A percentile compares a stretch with the other conserved stretches of the same genome.
These are phyloP conservation scores for Brettanomyces sp. DNA, from an alignment of 805 yeast genomes.

Conservation along the genomic window DNA sequence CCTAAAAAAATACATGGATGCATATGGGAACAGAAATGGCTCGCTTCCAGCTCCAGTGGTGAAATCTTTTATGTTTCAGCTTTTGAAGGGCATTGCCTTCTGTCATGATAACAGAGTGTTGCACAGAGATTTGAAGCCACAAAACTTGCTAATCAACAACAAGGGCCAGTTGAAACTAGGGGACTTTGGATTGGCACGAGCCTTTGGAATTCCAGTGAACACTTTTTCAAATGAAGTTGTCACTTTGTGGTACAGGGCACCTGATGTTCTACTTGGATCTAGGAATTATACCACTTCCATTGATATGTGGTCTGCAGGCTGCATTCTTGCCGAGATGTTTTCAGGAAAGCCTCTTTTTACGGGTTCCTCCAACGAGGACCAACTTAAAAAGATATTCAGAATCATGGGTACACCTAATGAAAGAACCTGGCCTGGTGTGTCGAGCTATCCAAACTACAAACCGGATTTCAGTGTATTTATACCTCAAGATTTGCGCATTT, in stretches of 20 bases:
- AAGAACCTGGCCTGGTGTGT: slow-evolving; percentile 94
- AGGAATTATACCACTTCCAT: slow-evolving; percentile 94
- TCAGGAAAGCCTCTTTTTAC: slow-evolving; percentile 97
- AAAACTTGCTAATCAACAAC: slow-evolving; percentile 76
- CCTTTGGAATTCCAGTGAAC: slow-evolving; percentile 96
- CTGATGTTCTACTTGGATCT: slow-evolving; percentile 91
- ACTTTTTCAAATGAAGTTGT: slow-evolving; percentile 97
- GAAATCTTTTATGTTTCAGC: slow-evolving; percentile 89
- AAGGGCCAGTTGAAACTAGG: slow-evolving; percentile 92
- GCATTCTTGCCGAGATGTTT: slow-evolving; percentile 96
- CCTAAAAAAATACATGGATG: slow-evolving; percentile 89
- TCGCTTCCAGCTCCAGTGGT: slow-evolving; percentile 66
- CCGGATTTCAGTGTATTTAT: slow-evolving; percentile 76
- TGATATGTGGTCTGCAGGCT: slow-evolving; percentile 98
- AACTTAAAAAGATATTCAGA: slow-evolving; percentile 81
- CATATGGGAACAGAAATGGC: slow-evolving; percentile 56
- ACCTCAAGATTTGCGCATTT: slow-evolving; percentile 71
- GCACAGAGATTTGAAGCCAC: slow-evolving; percentile 88
- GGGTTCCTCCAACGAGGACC: slow-evolving; percentile 94
- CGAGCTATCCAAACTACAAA: slow-evolving; percentile 79
- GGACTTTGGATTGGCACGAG: slow-evolving; percentile 95
- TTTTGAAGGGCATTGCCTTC: slow-evolving; percentile 79
- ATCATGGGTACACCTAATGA: slow-evolving; percentile 96
- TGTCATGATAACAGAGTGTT: slow-evolving; percentile 81
- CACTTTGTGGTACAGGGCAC: slow-evolving; percentile 96